These are phyloP conservation scores for Penicillium sp. DNA, from an alignment of 2,329 filamentous ascomycete species.

Conservation along the genomic window DNA sequence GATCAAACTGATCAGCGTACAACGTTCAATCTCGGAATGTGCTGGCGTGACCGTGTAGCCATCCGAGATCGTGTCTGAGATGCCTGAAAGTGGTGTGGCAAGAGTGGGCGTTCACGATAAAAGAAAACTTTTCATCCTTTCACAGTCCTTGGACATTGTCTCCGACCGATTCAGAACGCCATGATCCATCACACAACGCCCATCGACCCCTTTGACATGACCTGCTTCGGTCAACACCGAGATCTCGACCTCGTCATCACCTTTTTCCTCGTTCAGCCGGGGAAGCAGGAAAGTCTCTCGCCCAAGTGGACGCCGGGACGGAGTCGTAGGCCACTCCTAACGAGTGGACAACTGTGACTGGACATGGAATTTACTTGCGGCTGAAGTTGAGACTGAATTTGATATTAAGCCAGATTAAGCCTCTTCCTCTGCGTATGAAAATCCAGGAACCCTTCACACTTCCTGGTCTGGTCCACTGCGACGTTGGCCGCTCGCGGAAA, in stretches of 20 bases:
- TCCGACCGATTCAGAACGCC: neutral
- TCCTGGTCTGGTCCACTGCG: neutral
- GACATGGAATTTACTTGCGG: neutral
- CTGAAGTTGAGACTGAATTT: neutral
- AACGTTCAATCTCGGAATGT: neutral
- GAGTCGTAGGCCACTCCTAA: too few species aligned
- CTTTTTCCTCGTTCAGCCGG: neutral
- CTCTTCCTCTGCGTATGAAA: neutral
- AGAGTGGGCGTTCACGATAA: neutral
- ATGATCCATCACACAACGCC: neutral
- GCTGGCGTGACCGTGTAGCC: neutral
- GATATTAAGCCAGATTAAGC: too few species aligned
- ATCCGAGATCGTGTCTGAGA: neutral
- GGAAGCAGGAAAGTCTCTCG: neutral
- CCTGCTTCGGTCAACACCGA: neutral
- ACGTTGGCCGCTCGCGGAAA: conserved; percentile 1
- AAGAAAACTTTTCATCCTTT: neutral
- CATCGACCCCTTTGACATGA: neutral
- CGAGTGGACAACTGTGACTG: neutral
- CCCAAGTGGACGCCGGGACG: neutral
- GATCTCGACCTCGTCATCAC: neutral
- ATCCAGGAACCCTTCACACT: neutral
- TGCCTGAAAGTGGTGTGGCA: conserved; percentile 2
- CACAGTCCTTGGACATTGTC: neutral
- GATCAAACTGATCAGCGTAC: neutral